Evolutionary conservation across 73 alveolate species (phyloP).

Genomic region (Tetrahymena malaccensis): DNA sequence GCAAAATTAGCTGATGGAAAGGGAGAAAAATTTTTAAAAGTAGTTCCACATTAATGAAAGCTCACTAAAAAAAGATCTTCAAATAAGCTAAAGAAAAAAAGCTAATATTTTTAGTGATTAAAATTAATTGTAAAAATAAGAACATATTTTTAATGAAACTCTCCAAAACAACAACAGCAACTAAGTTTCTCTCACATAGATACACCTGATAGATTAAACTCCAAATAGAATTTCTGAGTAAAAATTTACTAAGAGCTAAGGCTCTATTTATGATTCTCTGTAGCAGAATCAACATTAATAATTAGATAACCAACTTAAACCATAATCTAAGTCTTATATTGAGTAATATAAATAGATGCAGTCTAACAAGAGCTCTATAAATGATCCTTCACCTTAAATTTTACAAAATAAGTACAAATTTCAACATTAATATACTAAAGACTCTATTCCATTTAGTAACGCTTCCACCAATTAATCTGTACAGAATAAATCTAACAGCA

Average conservation of each 20-base stretch:
- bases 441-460: background rate
- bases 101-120: background rate
- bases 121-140: background rate
- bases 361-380: background rate
- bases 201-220: background rate
- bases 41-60: background rate
- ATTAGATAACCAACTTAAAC: background rate
- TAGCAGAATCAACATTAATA: background rate
- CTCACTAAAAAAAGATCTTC: background rate
- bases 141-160: background rate
- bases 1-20: background rate
- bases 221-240: background rate
- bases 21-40: background rate
- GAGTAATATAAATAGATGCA: background rate
- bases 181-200: background rate
- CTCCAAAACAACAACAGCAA: background rate
- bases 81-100: background rate
- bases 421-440: background rate
- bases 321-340: background rate
- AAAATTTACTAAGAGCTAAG: background rate
- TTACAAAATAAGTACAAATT: background rate
- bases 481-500: background rate
- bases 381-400: background rate
- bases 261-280: background rate
- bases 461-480: background rate